Conservation (phyloP, 176 grass and related monocot genomes). For the Bonia amplexicaulis region DNA sequence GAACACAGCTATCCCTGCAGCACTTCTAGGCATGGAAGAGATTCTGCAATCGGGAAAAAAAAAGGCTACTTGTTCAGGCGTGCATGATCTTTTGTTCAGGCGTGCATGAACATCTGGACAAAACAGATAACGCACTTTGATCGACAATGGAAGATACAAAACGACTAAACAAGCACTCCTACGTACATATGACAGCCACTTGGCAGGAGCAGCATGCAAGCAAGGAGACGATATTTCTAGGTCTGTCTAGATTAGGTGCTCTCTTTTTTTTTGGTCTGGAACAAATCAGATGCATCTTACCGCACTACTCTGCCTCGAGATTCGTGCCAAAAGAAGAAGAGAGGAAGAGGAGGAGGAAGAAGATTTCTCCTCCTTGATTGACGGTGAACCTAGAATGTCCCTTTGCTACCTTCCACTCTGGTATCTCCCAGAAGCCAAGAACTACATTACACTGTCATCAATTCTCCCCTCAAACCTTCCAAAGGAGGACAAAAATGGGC, state of each 20-base stretch:
- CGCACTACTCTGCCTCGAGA: neutral
- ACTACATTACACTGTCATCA: neutral
- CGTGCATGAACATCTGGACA: neutral
- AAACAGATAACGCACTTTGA: neutral
- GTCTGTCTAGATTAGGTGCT: neutral
- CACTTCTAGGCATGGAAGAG: neutral
- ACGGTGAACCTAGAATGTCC: neutral
- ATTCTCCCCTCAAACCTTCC: neutral
- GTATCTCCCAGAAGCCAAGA: neutral
- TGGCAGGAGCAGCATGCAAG: neutral
- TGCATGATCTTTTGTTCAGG: neutral
- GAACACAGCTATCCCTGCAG: neutral
- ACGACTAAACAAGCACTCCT: neutral
- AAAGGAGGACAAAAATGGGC: neutral
- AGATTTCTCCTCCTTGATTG: neutral
- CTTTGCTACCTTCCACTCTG: neutral
- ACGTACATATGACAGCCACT: neutral
- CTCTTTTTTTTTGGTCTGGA: too few relatives aligned
- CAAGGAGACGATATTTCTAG: neutral
- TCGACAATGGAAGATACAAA: neutral
- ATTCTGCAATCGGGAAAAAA: neutral
- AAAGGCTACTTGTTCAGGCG: neutral
- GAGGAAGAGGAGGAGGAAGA: neutral
- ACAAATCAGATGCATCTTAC: neutral
- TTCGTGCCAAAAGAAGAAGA: neutral